Conservation (phyloP, 805 yeast species). For the Wickerhamomyces ciferrii region DNA sequence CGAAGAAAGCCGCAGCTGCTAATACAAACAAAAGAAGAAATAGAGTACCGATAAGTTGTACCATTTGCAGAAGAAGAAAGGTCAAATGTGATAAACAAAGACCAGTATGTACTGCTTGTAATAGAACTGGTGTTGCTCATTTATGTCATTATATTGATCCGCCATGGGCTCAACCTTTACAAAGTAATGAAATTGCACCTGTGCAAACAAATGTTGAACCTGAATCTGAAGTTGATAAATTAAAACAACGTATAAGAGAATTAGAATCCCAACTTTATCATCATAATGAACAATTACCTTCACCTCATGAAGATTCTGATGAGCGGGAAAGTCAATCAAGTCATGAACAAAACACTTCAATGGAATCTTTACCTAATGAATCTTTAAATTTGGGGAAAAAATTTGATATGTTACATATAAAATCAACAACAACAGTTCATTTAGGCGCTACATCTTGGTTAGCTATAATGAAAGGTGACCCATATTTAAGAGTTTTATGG, state of each 20-base stretch:
- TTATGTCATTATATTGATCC: slow-evolving; percentile 54
- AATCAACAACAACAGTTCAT: slow-evolving; percentile 36
- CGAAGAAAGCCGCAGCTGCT: slow-evolving; percentile 2
- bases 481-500: slow-evolving; percentile 51
- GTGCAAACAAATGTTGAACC: slow-evolving; percentile 39
- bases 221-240: slow-evolving; percentile 40
- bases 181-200: slow-evolving; percentile 39
- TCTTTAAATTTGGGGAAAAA: slow-evolving; percentile 33
- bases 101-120: slow-evolving; percentile 54
- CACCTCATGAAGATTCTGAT: not conserved
- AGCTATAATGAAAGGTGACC: slow-evolving; percentile 54
- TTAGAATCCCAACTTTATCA: slow-evolving; percentile 34
- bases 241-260: slow-evolving; percentile 49
- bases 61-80: slow-evolving; percentile 43
- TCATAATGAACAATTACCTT: not conserved
- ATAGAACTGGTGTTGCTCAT: slow-evolving; percentile 52
- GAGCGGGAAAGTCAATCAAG: slow-evolving; percentile 7
- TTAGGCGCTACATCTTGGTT: slow-evolving; percentile 54
- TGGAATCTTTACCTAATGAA: slow-evolving; percentile 8
- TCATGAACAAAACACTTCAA: not conserved
- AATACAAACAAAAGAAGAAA: slow-evolving; percentile 34
- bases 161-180: slow-evolving; percentile 49
- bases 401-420: slow-evolving; percentile 39
- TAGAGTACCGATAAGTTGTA: slow-evolving; percentile 42
- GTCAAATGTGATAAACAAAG: slow-evolving; percentile 45